Conservation (phyloP, 129 eudicot genomes). For the Chrysanthemum makinoi region DNA sequence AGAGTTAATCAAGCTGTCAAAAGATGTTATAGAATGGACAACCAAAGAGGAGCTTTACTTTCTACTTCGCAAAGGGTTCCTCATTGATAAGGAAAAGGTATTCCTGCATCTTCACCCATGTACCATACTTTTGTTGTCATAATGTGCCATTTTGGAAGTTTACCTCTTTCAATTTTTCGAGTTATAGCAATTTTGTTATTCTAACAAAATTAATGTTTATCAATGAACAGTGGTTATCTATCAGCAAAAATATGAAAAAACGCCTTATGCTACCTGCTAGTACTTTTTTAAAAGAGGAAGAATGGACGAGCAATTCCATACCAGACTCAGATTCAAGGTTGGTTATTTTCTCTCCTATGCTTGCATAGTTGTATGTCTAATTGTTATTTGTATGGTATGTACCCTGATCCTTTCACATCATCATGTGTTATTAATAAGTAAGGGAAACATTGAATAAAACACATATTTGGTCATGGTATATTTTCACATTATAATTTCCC, state of each 20-base stretch:
- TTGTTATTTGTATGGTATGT: too few species aligned
- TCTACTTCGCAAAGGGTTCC: constrained; percentile 8
- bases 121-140: too few species aligned
- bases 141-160: too few species aligned
- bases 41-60: not conserved
- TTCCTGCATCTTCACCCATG: too few species aligned
- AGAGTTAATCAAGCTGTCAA: not conserved
- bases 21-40: not conserved
- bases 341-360: not conserved
- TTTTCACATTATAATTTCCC: too few species aligned
- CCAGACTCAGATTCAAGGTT: not conserved
- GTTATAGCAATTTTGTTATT: too few species aligned
- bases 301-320: not conserved
- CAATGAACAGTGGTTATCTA: constrained; percentile 6
- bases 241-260: constrained; percentile 9
- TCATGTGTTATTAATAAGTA: too few species aligned
- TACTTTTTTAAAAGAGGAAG: not conserved
- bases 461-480: too few species aligned
- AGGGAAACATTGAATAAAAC: too few species aligned
- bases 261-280: constrained; percentile 10
- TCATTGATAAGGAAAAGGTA: not conserved
- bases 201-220: constrained; percentile 1
- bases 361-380: too few species aligned
- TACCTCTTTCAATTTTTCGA: too few species aligned
- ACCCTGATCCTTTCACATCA: too few species aligned